Conservation (phyloP, 2,329 filamentous ascomycete species). For the Fonsecaea pedrosoi region DNA sequence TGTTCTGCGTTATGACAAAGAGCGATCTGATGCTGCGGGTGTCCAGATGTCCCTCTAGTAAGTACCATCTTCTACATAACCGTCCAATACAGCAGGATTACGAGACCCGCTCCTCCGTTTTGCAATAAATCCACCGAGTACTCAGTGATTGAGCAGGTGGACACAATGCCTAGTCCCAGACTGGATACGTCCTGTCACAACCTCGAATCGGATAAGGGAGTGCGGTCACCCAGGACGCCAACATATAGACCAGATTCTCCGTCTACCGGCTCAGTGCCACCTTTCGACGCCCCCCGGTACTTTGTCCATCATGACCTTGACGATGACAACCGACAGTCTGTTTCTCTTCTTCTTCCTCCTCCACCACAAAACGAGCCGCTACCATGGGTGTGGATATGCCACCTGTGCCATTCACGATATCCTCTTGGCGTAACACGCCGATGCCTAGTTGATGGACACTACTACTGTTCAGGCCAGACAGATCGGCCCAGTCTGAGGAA, state of each 20-base stretch:
- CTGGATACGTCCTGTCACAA: conserved; percentile 25
- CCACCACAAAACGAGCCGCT: conserved; percentile 23
- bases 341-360: conserved; percentile 24
- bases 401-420: conserved; percentile 58
- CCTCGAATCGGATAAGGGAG: conserved; percentile 20
- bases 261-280: conserved; percentile 9
- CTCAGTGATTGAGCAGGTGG: background rate
- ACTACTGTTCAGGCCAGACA: conserved; percentile 57
- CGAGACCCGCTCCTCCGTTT: background rate
- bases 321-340: background rate
- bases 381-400: conserved; percentile 61
- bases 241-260: conserved; percentile 31
- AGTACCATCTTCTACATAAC: background rate
- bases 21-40: conserved; percentile 4
- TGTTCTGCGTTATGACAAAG: conserved; percentile 20
- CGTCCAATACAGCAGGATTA: background rate
- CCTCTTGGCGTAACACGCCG: conserved; percentile 58
- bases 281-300: conserved; percentile 29
- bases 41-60: conserved; percentile 2
- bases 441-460: conserved; percentile 62
- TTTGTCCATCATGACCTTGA: background rate
- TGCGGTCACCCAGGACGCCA: conserved; percentile 36
- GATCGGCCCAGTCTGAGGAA: conserved; percentile 40
- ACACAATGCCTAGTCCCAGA: conserved; percentile 3
- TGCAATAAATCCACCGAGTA: background rate